Evolutionary conservation across 352 stramenopile species (phyloP).

Genomic region (Pythium brachiatum): DNA sequence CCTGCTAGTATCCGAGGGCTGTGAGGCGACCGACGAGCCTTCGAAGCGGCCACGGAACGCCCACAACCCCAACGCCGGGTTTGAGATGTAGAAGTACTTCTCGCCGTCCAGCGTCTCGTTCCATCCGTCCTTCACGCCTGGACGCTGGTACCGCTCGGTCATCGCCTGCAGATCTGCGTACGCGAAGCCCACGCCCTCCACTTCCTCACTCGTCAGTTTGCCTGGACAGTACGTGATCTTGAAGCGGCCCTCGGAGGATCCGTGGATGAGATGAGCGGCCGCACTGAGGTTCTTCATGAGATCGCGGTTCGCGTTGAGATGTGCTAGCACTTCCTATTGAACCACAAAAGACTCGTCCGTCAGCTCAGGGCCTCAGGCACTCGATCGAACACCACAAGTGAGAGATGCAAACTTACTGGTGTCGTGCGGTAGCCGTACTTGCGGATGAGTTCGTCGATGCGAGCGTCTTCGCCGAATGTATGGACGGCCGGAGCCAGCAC

Average conservation of each 20-base stretch:
- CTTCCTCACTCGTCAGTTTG: constrained; percentile 89
- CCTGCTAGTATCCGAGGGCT: neutral
- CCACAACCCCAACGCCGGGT: constrained; percentile 96
- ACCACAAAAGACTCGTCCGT: neutral
- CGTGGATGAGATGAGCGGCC: constrained; percentile 96
- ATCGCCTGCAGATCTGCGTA: constrained; percentile 89
- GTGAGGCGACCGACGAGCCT: constrained; percentile 31
- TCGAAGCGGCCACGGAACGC: constrained; percentile 86
- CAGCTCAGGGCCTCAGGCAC: too few species aligned
- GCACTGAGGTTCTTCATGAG: constrained; percentile 95
- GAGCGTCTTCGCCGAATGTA: constrained; percentile 93
- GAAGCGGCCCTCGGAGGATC: constrained; percentile 97
- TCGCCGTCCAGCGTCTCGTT: constrained; percentile 81
- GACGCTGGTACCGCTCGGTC: constrained; percentile 77
- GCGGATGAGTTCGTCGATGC: constrained; percentile 95
- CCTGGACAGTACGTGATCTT: constrained; percentile 93
- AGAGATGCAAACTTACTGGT: constrained; percentile 45
- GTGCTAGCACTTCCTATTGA: constrained; percentile 86
- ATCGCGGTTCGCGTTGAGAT: constrained; percentile 90
- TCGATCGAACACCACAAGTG: neutral
- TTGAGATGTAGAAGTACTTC: constrained; percentile 96
- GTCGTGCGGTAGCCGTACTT: constrained; percentile 97
- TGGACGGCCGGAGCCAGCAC: constrained; percentile 93
- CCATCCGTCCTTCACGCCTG: constrained; percentile 91
- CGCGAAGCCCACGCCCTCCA: constrained; percentile 92